These are phyloP conservation scores for Tetrapyrgos nigripes DNA, from an alignment of 1,284 basidiomycete genomes.

Conservation along the genomic window DNA sequence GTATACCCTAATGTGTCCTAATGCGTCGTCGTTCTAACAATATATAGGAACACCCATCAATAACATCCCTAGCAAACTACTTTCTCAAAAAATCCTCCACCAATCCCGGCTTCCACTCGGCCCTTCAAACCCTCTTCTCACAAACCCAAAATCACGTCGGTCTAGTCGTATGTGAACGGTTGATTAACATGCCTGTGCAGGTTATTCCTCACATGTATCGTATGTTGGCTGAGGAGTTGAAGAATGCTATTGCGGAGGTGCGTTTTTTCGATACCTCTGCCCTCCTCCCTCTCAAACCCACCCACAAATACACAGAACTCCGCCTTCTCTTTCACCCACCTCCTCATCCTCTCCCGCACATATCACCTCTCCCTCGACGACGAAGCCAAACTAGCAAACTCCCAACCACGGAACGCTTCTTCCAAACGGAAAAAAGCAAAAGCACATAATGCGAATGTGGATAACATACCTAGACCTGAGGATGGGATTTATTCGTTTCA, in stretches of 20 bases:
- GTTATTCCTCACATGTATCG: slow-evolving; percentile 89
- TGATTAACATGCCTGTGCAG: slow-evolving; percentile 94
- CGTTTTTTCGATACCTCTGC: slow-evolving; percentile 25
- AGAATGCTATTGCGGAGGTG: slow-evolving; percentile 70
- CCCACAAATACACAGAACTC: slow-evolving; percentile 52
- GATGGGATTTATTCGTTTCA: slow-evolving; percentile 80
- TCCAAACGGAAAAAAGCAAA: slow-evolving; percentile 39
- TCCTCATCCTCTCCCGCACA: slow-evolving; percentile 76
- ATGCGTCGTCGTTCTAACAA: not conserved
- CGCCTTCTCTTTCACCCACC: slow-evolving; percentile 74
- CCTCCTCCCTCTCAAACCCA: not conserved
- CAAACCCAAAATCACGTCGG: slow-evolving; percentile 68
- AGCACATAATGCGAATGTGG: slow-evolving; percentile 29
- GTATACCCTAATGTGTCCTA: too few relatives aligned
- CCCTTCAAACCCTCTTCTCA: slow-evolving; percentile 60
- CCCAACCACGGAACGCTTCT: slow-evolving; percentile 34
- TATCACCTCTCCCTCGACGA: slow-evolving; percentile 73
- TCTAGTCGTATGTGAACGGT: slow-evolving; percentile 82
- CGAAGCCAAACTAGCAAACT: slow-evolving; percentile 48
- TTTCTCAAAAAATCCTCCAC: slow-evolving; percentile 56
- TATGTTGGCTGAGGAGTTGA: slow-evolving; percentile 85
- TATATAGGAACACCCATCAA: slow-evolving; percentile 69
- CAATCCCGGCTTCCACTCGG: slow-evolving; percentile 55
- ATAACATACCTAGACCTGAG: slow-evolving; percentile 32
- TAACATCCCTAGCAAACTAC: slow-evolving; percentile 78